Evolutionary conservation across 2,329 filamentous ascomycete genomes (phyloP), one percentile per base, ranked within the genome.

Genomic region (Pseudocercospora vitis): DNA sequence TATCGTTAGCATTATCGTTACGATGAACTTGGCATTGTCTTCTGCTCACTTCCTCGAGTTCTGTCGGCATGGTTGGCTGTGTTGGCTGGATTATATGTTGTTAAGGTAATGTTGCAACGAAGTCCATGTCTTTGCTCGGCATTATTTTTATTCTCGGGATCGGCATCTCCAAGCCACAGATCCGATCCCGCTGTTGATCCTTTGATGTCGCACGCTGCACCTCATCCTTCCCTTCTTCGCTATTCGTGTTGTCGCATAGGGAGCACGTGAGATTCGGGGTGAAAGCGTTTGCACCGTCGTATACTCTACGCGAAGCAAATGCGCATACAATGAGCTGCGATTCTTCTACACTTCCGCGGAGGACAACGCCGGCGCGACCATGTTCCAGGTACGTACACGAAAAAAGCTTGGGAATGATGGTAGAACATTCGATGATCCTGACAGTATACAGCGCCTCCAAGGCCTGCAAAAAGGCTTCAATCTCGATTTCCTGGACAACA

Each of bases 1-100:
- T 7, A 6, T 9, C 11, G 48, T 67, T 45, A 64, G 60, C 57
- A 49, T 47, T 33, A 50, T 14, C 24, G 16, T 26, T 9, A 26
- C 16, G 26, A 31, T 18, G 23, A 18, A 12, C 21, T n/a, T 24
- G 21, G 12, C 4, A 7, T 23, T 26, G 21, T 23, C 8, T 23
- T 29, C 18, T 7, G 29, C 57, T 53, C 57, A 77, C 75, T 59
- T 79, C 76, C 70, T 79, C 76, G 47, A 79, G 64, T 69, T 78
- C 76, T 37, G 75, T 76, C 37, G 76, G 74, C 76, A 78, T 78
- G 7, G 48, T 68, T 58, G 47, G 63, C 64, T 46, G 32, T 16
- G 31, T 42, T 4, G 12, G 3, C 5, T 19, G n/a, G n/a, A 19
- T 16, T 3, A 21, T 1, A 28, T 51, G 26, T 19, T 53, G 31